Evolutionary conservation across 1,139 yeast species (phyloP).

Genomic region (Kodamaea fungicola): DNA sequence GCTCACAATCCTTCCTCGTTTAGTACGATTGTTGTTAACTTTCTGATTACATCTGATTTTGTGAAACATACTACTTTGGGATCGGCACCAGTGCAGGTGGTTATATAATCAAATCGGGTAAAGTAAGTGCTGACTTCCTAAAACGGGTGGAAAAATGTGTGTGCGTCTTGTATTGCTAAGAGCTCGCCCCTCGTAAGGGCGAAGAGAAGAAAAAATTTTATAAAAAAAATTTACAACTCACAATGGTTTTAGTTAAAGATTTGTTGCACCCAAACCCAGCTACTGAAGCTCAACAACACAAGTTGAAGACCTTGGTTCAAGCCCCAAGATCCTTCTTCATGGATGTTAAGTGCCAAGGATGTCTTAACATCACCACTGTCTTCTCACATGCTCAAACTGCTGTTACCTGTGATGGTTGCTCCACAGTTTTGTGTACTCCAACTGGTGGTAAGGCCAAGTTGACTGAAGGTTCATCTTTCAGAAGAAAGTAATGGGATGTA

Average conservation of each 20-base stretch:
- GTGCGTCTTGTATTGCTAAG: slow-evolving; percentile 1
- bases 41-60: too few species aligned
- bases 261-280: slow-evolving; percentile 91
- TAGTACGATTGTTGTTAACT: too few species aligned
- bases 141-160: too few species aligned
- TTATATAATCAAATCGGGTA: too few species aligned
- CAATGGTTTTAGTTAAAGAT: slow-evolving; percentile 18
- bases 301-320: slow-evolving; percentile 95
- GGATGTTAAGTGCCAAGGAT: slow-evolving; percentile 99
- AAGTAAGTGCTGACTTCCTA: too few species aligned
- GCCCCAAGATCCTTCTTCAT: slow-evolving; percentile 98
- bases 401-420: slow-evolving; percentile 97
- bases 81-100: too few species aligned
- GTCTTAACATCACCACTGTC: slow-evolving; percentile 97
- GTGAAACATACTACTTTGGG: too few species aligned
- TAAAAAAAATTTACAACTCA: not conserved
- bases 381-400: slow-evolving; percentile 99
- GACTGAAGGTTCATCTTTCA: slow-evolving; percentile 98
- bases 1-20: too few species aligned
- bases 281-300: slow-evolving; percentile 94
- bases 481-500: slow-evolving; percentile 73
- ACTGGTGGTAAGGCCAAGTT: slow-evolving; percentile 99
- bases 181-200: not conserved
- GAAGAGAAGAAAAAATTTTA: slow-evolving; percentile 6
- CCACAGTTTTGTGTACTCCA: slow-evolving; percentile 97